These are phyloP conservation scores for Pyrus betulifolia DNA, from an alignment of 306 rosid species.

Conservation along the genomic window DNA sequence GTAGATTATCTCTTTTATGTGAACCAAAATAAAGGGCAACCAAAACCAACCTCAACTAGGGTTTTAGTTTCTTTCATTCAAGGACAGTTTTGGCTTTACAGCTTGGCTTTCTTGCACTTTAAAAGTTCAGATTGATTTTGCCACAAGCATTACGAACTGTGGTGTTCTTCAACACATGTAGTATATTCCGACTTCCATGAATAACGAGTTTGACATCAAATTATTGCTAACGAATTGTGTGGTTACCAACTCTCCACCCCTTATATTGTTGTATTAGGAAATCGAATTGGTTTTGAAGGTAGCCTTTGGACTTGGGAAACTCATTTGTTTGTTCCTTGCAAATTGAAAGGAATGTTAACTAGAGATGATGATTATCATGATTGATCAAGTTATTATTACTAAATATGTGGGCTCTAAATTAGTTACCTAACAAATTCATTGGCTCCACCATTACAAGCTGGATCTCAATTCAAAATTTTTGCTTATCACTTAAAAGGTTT, in stretches of 20 bases:
- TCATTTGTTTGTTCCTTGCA: not conserved
- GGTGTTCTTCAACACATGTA: not conserved
- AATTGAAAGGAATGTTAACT: not conserved
- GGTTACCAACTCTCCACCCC: not conserved
- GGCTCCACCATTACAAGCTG: not conserved
- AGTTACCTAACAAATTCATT: not conserved
- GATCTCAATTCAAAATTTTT: not conserved
- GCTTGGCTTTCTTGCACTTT: not conserved
- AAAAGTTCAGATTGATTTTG: not conserved
- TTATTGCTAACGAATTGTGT: no score
- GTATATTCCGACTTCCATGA: no score
- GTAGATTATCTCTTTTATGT: not conserved
- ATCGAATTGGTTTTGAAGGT: not conserved
- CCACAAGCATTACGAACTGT: not conserved
- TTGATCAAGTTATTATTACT: not conserved
- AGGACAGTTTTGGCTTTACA: slow-evolving; percentile 10
- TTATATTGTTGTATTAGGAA: not conserved
- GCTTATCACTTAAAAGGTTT: not conserved
- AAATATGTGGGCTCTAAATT: slow-evolving; percentile 3
- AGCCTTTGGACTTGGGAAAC: not conserved
- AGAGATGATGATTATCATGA: not conserved
- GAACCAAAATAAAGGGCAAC: not conserved
- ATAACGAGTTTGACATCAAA: not conserved
- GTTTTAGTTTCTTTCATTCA: not conserved
- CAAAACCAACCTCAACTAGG: not conserved